phyloP scores from a whole-genome alignment of 106 monocot genomes.

The Acorus gramineus region DNA sequence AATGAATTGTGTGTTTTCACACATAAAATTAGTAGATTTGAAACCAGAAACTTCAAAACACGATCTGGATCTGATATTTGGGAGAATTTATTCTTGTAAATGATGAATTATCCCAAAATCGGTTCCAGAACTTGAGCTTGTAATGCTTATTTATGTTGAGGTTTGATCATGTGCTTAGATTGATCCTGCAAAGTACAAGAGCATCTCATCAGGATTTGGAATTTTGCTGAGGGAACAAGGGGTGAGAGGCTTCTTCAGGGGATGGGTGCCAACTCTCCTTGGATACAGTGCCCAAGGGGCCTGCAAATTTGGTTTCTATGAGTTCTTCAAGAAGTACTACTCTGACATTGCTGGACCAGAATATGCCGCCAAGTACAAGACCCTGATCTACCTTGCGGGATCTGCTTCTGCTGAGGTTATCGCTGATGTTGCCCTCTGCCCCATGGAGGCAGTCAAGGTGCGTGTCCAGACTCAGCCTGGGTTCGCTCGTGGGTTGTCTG shows the following conservation, averaged over 20 bases:
- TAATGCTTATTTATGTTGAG: too few relatives aligned
- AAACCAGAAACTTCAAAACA: too few relatives aligned
- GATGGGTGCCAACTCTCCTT: constrained; percentile 64
- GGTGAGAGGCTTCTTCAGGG: constrained; percentile 62
- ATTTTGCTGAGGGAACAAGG: constrained; percentile 69
- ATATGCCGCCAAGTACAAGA: constrained; percentile 57
- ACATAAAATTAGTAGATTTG: too few relatives aligned
- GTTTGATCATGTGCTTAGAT: constrained; percentile 23
- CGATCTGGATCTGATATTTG: too few relatives aligned
- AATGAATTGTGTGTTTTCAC: too few relatives aligned
- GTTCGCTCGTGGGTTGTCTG: constrained; percentile 58
- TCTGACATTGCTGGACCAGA: constrained; percentile 68
- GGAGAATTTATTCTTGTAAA: too few relatives aligned
- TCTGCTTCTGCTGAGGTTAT: constrained; percentile 78
- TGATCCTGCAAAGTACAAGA: constrained; percentile 62
- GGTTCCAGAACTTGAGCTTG: too few relatives aligned
- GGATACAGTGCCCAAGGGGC: constrained; percentile 79
- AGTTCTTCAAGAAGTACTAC: constrained; percentile 83
- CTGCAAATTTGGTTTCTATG: constrained; percentile 74
- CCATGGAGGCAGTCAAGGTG: constrained; percentile 80
- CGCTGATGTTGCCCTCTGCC: constrained; percentile 76
- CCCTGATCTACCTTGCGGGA: constrained; percentile 66
- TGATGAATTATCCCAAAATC: too few relatives aligned
- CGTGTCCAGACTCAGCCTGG: constrained; percentile 72
- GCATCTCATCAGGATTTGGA: constrained; percentile 59